Conservation (phyloP, 1,284 basidiomycete species). For the Irpex sp. region DNA sequence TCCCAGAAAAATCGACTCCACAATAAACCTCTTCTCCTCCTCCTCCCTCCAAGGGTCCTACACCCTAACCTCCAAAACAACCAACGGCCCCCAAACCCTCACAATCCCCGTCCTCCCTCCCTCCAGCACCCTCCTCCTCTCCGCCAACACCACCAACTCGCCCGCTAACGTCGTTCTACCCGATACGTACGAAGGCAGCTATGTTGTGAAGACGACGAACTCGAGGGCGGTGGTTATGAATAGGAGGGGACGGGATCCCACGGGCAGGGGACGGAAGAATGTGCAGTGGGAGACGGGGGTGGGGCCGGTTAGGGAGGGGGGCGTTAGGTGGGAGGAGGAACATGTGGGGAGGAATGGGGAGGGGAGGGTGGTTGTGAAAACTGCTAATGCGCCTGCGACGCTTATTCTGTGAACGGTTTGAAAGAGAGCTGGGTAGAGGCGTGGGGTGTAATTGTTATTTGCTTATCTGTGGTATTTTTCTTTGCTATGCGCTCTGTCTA, state of each 20-base stretch:
- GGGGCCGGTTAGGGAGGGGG: slow-evolving; percentile 5
- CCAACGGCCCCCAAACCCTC: slow-evolving; percentile 26
- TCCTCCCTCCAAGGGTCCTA: slow-evolving; percentile 26
- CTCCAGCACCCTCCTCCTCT: slow-evolving; percentile 32
- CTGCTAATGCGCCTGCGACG: slow-evolving; percentile 12
- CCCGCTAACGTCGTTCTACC: slow-evolving; percentile 31
- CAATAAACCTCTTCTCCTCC: slow-evolving; percentile 26
- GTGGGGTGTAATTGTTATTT: not conserved
- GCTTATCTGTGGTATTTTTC: not conserved
- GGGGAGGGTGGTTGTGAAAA: slow-evolving; percentile 12
- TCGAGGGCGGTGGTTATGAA: not conserved
- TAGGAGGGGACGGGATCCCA: slow-evolving; percentile 13
- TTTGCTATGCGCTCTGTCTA: not conserved
- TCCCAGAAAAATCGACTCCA: slow-evolving; percentile 24
- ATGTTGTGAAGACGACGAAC: slow-evolving; percentile 20
- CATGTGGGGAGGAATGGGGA: not conserved
- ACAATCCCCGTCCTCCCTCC: slow-evolving; percentile 32
- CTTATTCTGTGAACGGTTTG: slow-evolving; percentile 3
- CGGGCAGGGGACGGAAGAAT: slow-evolving; percentile 9
- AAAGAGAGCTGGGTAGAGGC: not conserved
- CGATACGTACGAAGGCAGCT: slow-evolving; percentile 40
- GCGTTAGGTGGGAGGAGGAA: slow-evolving; percentile 12
- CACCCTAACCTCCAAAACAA: slow-evolving; percentile 22
- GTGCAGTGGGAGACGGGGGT: not conserved
- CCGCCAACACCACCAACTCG: slow-evolving; percentile 29